Base-by-base conservation (phyloP, 352 stramenopile species). In the Phytophthora fragariae region DNA sequence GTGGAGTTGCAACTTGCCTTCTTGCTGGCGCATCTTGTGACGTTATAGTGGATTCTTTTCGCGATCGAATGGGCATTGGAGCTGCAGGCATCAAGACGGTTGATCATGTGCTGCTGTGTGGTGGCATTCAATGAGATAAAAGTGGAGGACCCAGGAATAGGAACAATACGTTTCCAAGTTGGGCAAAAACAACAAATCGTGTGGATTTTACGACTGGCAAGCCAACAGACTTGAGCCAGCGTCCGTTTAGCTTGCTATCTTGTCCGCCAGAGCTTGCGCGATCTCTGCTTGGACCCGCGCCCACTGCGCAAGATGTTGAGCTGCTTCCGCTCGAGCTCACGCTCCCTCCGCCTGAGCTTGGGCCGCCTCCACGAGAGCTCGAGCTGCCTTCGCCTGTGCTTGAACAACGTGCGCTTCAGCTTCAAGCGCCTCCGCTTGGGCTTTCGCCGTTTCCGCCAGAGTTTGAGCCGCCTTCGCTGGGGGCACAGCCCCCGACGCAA, bases 1-100 rank as follows among this genome's bases (percentile, higher is more conserved):
- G 14, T 19, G 21, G 15, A 37, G 52, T 11, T 61, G 54, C 41
- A 39, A 53, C 33, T 10, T 57, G 9, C 21, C 37, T 64, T 29
- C 17, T 52, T 19, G 61, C 9, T 47, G 61, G 14, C n/a, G 56
- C 47, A 62, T 70, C 21, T 17, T 41, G 37, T 50, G 41, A 60
- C 12, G 35, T 1, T 39, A 39, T 0, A 46, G 35, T 17, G 5
- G 57, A 44, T 50, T 57, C 31, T 12, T 61, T 70, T 15, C 68
- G 60, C 52, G 47, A 35, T 66, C 53, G 52, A 70, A 37, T 56
- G 15, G 62, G 41, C 67, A 73, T 72, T 61, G 35, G 37, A 46
- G 37, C 5, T 46, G 37, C 37, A 46, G 29, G 29, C 29, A 31
- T 31, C 29, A 31, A 31, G 29, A 31, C 7, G 29, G 37, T 46